phyloP scores from a whole-genome alignment of 2,329 filamentous ascomycete genomes.

The Alternaria brassicae region DNA sequence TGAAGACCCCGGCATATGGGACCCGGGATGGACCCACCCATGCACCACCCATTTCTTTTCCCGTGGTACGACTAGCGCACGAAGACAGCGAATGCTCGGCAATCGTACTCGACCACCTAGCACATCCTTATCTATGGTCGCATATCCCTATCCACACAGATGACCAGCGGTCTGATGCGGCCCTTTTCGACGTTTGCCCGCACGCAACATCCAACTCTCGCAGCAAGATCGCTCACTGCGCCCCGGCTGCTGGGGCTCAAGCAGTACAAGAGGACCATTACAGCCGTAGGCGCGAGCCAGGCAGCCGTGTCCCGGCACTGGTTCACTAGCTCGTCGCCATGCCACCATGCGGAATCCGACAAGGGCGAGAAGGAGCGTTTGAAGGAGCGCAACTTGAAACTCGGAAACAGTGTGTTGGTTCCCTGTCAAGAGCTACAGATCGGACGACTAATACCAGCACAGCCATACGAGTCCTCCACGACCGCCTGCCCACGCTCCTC shows the following conservation, averaged over 20 bases:
- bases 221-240: constrained; percentile 31
- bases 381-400: constrained; percentile 66
- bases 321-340: constrained; percentile 53
- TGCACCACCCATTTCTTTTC: constrained; percentile 9
- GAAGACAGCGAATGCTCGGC: constrained; percentile 8
- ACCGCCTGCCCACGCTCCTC: constrained; percentile 67
- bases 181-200: constrained; percentile 54
- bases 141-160: constrained; percentile 39
- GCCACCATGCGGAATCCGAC: constrained; percentile 30
- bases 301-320: constrained; percentile 50
- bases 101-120: constrained; percentile 6
- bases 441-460: constrained; percentile 13
- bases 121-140: constrained; percentile 37
- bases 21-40: constrained; percentile 8
- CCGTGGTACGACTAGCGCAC: constrained; percentile 14
- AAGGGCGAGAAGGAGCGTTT: constrained; percentile 57
- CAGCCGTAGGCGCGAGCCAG: constrained; percentile 41
- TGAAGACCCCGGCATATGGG: constrained; percentile 12
- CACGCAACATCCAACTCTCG: constrained; percentile 34
- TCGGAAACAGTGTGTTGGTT: constrained; percentile 63
- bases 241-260: constrained; percentile 41
- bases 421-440: background rate
- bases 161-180: constrained; percentile 57
- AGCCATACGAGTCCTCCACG: constrained; percentile 68
- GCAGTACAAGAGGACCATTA: constrained; percentile 45